These are phyloP conservation scores for Fusarium transvaalense DNA, from an alignment of 2,329 filamentous ascomycete genomes.

Conservation along the genomic window DNA sequence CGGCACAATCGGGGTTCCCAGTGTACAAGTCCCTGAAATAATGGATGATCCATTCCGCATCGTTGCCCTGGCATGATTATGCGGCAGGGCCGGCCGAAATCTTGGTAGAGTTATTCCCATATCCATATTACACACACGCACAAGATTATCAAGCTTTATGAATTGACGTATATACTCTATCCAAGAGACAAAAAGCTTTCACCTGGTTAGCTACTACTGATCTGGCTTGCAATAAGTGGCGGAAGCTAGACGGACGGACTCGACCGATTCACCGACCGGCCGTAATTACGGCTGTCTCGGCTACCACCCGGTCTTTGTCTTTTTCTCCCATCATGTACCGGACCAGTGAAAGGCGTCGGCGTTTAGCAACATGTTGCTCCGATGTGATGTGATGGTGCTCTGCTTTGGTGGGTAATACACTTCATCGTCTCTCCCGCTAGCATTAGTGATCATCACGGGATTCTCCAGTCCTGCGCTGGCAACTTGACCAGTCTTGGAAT, in stretches of 20 bases:
- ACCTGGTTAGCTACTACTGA: background rate
- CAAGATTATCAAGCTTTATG: background rate
- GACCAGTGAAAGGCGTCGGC: conserved; percentile 1
- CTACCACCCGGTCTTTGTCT: conserved; percentile 21
- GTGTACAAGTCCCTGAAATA: conserved; percentile 27
- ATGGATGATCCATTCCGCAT: conserved; percentile 38
- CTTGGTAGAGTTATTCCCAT: background rate
- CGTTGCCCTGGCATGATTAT: conserved; percentile 17
- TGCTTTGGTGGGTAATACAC: conserved; percentile 21
- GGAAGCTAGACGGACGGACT: conserved; percentile 29
- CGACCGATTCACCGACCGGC: conserved; percentile 37
- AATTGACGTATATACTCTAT: conserved; percentile 10
- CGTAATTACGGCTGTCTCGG: conserved; percentile 48
- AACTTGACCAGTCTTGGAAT: conserved; percentile 12
- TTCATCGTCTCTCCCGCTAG: conserved; percentile 11
- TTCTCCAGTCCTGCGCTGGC: conserved; percentile 6
- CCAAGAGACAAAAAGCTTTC: background rate
- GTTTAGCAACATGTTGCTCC: conserved; percentile 26
- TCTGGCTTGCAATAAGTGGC: conserved; percentile 16
- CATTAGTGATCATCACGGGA: conserved; percentile 27
- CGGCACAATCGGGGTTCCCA: conserved; percentile 21
- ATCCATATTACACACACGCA: background rate
- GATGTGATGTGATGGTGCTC: conserved; percentile 2
- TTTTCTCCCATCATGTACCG: conserved; percentile 2
- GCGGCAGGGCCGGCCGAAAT: conserved; percentile 14